Percentiles rank a stretch among this genome's conserved stretches.
These are phyloP conservation scores for Beta macrorhiza DNA, from an alignment of 179 eudicot species.

Conservation along the genomic window DNA sequence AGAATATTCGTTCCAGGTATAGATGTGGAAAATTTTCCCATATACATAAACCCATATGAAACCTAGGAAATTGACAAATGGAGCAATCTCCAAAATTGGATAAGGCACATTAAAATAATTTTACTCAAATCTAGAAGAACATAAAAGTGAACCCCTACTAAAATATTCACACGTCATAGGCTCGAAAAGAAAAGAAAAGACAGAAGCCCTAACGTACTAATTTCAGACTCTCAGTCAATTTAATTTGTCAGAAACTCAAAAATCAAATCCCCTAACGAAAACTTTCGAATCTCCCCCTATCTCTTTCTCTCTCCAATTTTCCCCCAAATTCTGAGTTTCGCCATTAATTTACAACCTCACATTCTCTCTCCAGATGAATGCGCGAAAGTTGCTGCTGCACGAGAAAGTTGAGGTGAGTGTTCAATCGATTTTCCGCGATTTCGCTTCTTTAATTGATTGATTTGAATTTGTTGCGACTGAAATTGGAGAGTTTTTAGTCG, in stretches of 20 bases:
- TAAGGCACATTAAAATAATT: too few relatives aligned
- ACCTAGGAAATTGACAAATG: too few relatives aligned
- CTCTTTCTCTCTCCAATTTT: not conserved
- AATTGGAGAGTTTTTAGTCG: not conserved
- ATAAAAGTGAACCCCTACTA: too few relatives aligned
- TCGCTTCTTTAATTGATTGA: not conserved
- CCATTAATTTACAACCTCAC: not conserved
- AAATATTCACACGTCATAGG: too few relatives aligned
- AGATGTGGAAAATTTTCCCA: too few relatives aligned
- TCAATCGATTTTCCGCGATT: not conserved
- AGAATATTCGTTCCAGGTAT: too few relatives aligned
- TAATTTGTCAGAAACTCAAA: constrained; percentile 2
- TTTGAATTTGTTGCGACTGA: constrained; percentile 7
- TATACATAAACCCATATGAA: too few relatives aligned
- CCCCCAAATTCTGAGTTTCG: constrained; percentile 1
- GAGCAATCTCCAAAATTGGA: too few relatives aligned
- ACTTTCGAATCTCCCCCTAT: constrained; percentile 1
- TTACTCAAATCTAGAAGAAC: too few relatives aligned
- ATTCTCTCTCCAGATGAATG: not conserved
- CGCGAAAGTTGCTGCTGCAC: constrained; percentile 22
- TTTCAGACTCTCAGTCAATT: not conserved
- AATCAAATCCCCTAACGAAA: constrained; percentile 1
- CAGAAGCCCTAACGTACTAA: constrained; percentile 7
- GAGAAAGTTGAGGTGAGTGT: constrained; percentile 42
- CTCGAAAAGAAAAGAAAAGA: too few relatives aligned